Percentiles rank a stretch among this genome's conserved stretches.
These are phyloP conservation scores for Pezicula carpinea DNA, from an alignment of 2,329 filamentous ascomycete genomes.

Conservation along the genomic window DNA sequence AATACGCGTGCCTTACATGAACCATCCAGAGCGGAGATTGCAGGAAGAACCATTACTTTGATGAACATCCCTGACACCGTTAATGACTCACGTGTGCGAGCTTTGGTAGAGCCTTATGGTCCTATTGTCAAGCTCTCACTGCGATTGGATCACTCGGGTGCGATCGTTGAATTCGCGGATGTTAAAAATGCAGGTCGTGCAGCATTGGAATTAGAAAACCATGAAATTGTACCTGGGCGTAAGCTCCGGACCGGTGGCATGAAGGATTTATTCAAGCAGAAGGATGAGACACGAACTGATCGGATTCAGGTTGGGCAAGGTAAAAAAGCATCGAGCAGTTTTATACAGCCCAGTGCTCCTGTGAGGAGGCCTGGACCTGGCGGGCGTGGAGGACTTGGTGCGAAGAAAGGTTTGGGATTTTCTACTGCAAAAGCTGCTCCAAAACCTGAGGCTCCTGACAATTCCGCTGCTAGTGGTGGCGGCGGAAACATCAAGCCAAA, in stretches of 20 bases:
- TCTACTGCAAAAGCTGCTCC: conserved; percentile 4
- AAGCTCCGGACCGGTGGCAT: conserved; percentile 50
- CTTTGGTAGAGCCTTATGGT: conserved; percentile 67
- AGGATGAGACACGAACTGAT: conserved; percentile 40
- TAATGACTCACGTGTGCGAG: conserved; percentile 77
- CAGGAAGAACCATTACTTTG: conserved; percentile 71
- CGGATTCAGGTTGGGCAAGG: conserved; percentile 31
- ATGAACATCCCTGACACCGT: conserved; percentile 89
- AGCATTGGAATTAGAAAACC: conserved; percentile 51
- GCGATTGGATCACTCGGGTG: conserved; percentile 77
- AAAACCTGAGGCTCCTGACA: not conserved
- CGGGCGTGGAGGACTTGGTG: conserved; percentile 31
- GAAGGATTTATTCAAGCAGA: conserved; percentile 49
- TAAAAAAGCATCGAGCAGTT: conserved; percentile 28
- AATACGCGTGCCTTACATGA: conserved; percentile 20
- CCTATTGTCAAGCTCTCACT: conserved; percentile 71
- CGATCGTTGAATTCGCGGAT: conserved; percentile 76
- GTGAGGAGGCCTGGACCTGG: conserved; percentile 29
- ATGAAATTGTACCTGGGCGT: conserved; percentile 46
- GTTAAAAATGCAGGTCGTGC: conserved; percentile 66
- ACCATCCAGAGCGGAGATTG: conserved; percentile 44
- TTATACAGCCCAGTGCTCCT: conserved; percentile 24
- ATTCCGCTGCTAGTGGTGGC: not conserved
- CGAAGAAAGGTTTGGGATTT: conserved; percentile 29
- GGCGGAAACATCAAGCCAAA: conserved; percentile 28